Evolutionary conservation across 306 rosid genomes (phyloP), one percentile per base, ranked within the genome.

Genomic region (Heteromeles arbutifolia): DNA sequence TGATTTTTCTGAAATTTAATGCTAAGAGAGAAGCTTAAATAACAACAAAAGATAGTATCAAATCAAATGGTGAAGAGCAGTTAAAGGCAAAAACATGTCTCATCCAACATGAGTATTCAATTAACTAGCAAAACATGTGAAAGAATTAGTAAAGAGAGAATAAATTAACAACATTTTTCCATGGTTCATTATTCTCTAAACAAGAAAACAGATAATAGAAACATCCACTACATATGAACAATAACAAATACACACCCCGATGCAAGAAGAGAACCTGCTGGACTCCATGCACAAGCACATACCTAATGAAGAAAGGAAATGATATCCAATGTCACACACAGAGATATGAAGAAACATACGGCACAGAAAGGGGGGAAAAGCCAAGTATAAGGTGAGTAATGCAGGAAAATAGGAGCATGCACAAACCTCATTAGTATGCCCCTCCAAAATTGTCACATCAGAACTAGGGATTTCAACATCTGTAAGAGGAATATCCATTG

Each of bases 201-300:
- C 11, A 13, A 57, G 15, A 25, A 24, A 76, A 41, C 21, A 19
- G 14, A 59, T 73, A 53, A 17, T 31, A 67, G 9, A 73, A 18
- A 25, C 8, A 15, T n/a, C 31, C 26, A 22, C 54, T 24, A 54
- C 8, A 44, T 41, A 62, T 29, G 7, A 69, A 34, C 50, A 39
- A 57, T 54, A 68, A 67, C 48, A 61, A 57, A n/a, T 52, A 77
- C 91, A 53, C 69, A 95, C 99, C 99, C 99, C 5, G 99, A 92
- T 64, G 97, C 99, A 79, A 95, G 93, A 79, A 95, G 92, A 73
- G 97, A 92, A 66, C 97, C 96, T 43, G 92, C 73, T 75, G 99
- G 99, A 83, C 94, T 90, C 97, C 97, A 95, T 61, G 99, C 97
- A 83, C 99, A 92, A 82, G 97, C 91, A 83, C 96, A 95, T 48